Conservation (phyloP, 345 rosid species). For the Isatis tinctoria region DNA sequence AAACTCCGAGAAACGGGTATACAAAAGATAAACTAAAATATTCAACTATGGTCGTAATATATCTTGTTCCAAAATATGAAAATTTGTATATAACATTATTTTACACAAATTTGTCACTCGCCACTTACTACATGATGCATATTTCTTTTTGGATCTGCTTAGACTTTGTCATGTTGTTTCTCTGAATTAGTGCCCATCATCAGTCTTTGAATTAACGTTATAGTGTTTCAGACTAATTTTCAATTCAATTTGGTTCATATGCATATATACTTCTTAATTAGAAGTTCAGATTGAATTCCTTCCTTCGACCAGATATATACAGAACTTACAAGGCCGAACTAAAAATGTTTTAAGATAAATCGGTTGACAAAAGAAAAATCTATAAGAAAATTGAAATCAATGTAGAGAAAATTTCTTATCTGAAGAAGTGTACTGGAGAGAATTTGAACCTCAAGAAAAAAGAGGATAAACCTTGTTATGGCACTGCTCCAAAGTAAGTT, state of each 20-base stretch:
- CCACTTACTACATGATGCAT: neutral
- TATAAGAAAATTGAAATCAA: neutral
- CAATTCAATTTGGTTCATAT: neutral
- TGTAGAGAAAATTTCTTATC: slow-evolving; percentile 20
- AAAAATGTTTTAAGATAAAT: neutral
- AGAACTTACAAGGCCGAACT: neutral
- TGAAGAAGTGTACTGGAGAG: slow-evolving; percentile 18
- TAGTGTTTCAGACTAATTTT: neutral
- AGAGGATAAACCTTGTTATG: slow-evolving; percentile 32
- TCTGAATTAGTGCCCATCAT: neutral
- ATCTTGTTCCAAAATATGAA: no score
- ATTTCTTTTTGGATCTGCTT: neutral
- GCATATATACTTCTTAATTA: neutral
- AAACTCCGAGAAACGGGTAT: neutral
- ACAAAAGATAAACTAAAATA: neutral
- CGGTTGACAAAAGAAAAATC: neutral
- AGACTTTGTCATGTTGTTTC: neutral
- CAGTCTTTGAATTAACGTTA: neutral
- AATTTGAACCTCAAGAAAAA: slow-evolving; percentile 25
- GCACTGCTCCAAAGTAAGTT: slow-evolving; percentile 31
- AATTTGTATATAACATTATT: no score
- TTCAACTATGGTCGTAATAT: neutral
- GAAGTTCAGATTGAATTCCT: neutral
- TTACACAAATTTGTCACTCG: no score
- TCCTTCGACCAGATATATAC: neutral